phyloP scores from a whole-genome alignment of 805 yeast genomes.

The Candida coleopterorum region DNA sequence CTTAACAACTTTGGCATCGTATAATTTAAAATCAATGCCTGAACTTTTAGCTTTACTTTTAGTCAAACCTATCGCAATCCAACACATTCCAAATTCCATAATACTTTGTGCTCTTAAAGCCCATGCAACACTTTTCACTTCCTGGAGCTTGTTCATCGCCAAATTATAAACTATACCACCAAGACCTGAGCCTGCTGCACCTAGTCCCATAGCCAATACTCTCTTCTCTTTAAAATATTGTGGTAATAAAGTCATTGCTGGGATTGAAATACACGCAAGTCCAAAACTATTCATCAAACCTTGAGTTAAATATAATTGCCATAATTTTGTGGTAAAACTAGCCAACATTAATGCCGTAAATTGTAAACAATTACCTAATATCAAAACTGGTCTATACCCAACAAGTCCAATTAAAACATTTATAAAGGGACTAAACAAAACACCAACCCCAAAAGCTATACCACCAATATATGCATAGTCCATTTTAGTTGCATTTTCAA shows the following conservation, averaged over 20 bases:
- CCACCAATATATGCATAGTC: conserved; percentile 72
- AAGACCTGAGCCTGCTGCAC: conserved; percentile 48
- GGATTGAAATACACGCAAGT: conserved; percentile 51
- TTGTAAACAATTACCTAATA: conserved; percentile 46
- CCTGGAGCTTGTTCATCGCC: conserved; percentile 43
- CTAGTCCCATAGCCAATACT: conserved; percentile 47
- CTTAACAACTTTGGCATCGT: conserved; percentile 37
- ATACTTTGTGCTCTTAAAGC: conserved; percentile 47
- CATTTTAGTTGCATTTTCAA: conserved; percentile 49
- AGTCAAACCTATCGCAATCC: conserved; percentile 18
- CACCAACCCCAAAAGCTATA: conserved; percentile 52
- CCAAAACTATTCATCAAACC: conserved; percentile 62
- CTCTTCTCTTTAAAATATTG: conserved; percentile 67
- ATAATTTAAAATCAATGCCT: conserved; percentile 23
- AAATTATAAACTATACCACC: conserved; percentile 49
- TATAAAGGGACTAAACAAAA: conserved; percentile 48
- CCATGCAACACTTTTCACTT: conserved; percentile 39
- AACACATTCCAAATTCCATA: conserved; percentile 23
- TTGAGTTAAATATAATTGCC: conserved; percentile 68
- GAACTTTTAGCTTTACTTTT: conserved; percentile 13
- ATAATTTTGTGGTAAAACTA: conserved; percentile 49
- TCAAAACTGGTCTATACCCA: conserved; percentile 37
- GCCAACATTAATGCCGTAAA: conserved; percentile 57
- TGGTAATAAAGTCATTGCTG: conserved; percentile 57
- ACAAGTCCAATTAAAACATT: conserved; percentile 42